A percentile compares a stretch with the other conserved stretches of the same genome.
These are phyloP conservation scores for Dothideomycetes sp. DNA, from an alignment of 2,329 filamentous ascomycete species.

Conservation along the genomic window DNA sequence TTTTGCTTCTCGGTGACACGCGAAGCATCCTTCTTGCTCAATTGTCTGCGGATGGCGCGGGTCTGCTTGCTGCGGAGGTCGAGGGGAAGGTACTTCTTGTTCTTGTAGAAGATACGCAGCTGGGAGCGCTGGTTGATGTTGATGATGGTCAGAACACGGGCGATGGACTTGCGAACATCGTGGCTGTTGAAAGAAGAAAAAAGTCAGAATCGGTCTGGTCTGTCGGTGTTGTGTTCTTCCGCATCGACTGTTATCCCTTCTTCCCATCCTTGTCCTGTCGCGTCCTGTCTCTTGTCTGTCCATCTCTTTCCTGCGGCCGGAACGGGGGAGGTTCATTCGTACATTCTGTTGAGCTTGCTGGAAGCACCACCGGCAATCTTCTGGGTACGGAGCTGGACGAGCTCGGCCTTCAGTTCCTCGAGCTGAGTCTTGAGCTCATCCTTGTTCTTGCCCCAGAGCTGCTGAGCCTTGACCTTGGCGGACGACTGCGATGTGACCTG, in stretches of 20 bases:
- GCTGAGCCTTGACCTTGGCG: constrained; percentile 81
- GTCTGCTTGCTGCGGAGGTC: constrained; percentile 98
- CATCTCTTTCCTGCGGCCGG: background rate
- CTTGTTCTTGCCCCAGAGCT: constrained; percentile 99
- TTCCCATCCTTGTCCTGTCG: constrained; percentile 11
- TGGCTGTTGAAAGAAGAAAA: constrained; percentile 51
- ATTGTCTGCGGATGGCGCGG: constrained; percentile 89
- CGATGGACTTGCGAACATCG: constrained; percentile 99
- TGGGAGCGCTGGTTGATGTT: constrained; percentile 98
- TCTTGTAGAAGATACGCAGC: constrained; percentile 98
- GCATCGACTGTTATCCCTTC: constrained; percentile 8
- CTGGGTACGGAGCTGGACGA: constrained; percentile 93
- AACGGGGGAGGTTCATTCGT: constrained; percentile 35
- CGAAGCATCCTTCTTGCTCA: constrained; percentile 83
- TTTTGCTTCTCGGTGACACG: constrained; percentile 85
- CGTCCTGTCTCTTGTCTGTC: constrained; percentile 3
- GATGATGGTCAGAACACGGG: constrained; percentile 97
- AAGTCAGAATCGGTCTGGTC: constrained; percentile 8
- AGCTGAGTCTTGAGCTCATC: constrained; percentile 95
- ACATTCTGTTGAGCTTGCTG: constrained; percentile 98
- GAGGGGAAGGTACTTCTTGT: constrained; percentile 98
- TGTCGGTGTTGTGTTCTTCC: constrained; percentile 10
- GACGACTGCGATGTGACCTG: constrained; percentile 41
- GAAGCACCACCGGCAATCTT: constrained; percentile 90
- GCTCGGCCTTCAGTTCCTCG: constrained; percentile 89